Evolutionary conservation across 768 basidiomycete species (phyloP), one percentile per base, ranked within the genome.

Genomic region (Trametes villosa): DNA sequence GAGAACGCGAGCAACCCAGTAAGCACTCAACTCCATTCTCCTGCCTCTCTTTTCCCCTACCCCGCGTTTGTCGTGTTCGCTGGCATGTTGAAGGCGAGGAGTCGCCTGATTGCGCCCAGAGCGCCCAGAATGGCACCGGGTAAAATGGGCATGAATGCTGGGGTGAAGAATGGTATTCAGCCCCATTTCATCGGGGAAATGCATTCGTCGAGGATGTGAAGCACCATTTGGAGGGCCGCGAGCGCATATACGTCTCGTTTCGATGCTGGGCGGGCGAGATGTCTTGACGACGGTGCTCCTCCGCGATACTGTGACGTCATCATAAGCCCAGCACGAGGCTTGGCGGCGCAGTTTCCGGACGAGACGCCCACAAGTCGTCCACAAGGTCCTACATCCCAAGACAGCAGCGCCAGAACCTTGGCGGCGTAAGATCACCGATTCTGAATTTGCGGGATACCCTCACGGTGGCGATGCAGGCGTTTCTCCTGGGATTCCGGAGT

Each of bases 311-410:
- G 47, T 34, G 64, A 65, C 40, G 65, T 74, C 31, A 59, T 44
- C 22, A 74, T 76, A 7, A 73, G 78, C 8, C 48, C 17, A 11
- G 69, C 82, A 29, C n/a, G 81, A 80, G 81, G 78, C 66, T 36
- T 67, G 78, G 45, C 81, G 81, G 65, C 78, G 73, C 65, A 74
- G 76, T 5, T 63, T 83, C 15, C 77, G 77, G 64, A 72, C 81
- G 74, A 56, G 46, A 29, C 46, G 81, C 77, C 12, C 75, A 72
- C 27, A 69, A 64, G 40, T 79, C 79, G 64, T 79, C 79, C 62
- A 75, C 75, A 13, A 67, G 71, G 15, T 73, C 75, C 15, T 41
- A 57, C 36, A 64, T 64, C 42, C 51, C 26, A 22, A 61, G 64
- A 55, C 58, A 66, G 47, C 52, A 57, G 49, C 38, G 30, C 13